Evolutionary conservation across 2,329 filamentous ascomycete genomes (phyloP), one percentile per base, ranked within the genome.

Genomic region (Volutella citrinella): DNA sequence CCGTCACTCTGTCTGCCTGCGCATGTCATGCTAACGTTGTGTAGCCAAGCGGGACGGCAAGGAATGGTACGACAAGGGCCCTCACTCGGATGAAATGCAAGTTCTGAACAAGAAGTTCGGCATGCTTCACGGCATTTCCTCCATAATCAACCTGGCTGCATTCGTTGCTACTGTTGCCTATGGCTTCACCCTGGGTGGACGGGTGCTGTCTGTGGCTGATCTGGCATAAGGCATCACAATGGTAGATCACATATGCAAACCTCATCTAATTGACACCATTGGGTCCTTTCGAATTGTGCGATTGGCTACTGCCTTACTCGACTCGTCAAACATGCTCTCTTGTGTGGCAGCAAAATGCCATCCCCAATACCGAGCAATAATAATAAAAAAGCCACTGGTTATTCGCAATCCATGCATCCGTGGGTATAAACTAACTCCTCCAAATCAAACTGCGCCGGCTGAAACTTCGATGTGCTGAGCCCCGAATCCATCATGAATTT

Each of bases 31-130:
- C n/a, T n/a, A n/a, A n/a, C n/a, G n/a, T n/a, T 27, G 9, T 34
- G 26, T 41, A 81, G 90, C 91, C 70, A 88, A 84, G 42, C 80
- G 83, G 52, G 91, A 96, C 57, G 88, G 88, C 34, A 96, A 95
- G 74, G 86, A 84, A 58, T 87, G 82, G 61, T 86, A 84, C 54
- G 88, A 95, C 45, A 68, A 77, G 32, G 75, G 81, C 2, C 86
- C 88, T 23, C 87, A 95, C 54, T 93, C 85, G 6, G 72, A 82
- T 49, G 87, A 91, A 66, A 96, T 97, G 90, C 63, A 78, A 49
- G 72, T 70, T 8, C 62, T 95, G 51, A 95, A 91, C 69, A 85
- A 80, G 65, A 72, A 70, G 44, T 97, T 97, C 60, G 79, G 77
- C 12, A 76, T 76, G 42, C 63, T 95, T 37, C 93, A 98, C 61